Conservation (phyloP, 805 yeast species). For the Saccharomycopsis amapae region DNA sequence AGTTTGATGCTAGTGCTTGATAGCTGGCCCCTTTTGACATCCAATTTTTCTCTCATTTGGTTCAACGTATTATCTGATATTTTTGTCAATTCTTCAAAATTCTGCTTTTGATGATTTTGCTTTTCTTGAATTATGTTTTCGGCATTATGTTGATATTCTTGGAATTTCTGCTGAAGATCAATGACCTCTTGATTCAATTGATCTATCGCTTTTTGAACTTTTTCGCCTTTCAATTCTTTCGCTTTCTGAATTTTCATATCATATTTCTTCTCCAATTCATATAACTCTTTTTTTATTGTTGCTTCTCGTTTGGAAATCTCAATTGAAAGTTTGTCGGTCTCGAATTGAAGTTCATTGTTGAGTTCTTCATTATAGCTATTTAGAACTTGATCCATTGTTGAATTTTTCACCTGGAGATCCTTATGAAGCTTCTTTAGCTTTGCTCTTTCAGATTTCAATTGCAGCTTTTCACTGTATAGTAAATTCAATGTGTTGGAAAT, state of each 20-base stretch:
- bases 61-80: not conserved
- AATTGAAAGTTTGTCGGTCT: constrained; percentile 1
- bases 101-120: too few relatives aligned
- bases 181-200: not conserved
- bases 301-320: not conserved
- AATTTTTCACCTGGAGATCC: not conserved
- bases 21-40: not conserved
- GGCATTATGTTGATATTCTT: not conserved
- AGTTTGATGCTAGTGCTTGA: not conserved
- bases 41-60: not conserved
- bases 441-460: constrained; percentile 1
- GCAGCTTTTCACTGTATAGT: constrained; percentile 7
- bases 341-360: constrained; percentile 5
- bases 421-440: not conserved
- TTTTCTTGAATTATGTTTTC: not conserved
- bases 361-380: not conserved
- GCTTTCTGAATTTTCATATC: not conserved
- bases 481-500: constrained; percentile 4
- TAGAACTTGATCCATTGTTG: not conserved
- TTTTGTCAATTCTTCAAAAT: not conserved
- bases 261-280: not conserved
- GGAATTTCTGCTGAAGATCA: not conserved
- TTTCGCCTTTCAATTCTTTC: not conserved
- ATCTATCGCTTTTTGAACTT: not conserved
- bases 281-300: not conserved